These are phyloP conservation scores for Hemileccinum rubropunctum DNA, from an alignment of 768 basidiomycete genomes.

Conservation along the genomic window DNA sequence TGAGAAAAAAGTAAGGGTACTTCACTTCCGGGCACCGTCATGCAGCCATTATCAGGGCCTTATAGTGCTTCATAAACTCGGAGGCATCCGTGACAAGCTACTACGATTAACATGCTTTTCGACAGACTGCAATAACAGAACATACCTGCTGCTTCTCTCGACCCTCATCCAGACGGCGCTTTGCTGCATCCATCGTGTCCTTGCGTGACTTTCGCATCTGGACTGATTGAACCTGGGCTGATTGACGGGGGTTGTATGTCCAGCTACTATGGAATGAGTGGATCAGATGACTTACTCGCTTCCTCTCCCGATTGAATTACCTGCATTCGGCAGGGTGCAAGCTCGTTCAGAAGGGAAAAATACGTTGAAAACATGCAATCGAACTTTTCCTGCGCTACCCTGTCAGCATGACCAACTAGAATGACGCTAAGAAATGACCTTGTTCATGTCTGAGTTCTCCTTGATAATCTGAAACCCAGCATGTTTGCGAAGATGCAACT, in stretches of 20 bases:
- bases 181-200: constrained; percentile 32
- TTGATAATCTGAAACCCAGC: constrained; percentile 4
- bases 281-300: constrained; percentile 27
- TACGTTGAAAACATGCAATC: constrained; percentile 20
- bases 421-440: constrained; percentile 10
- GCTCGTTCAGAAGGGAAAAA: constrained; percentile 30
- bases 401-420: constrained; percentile 5
- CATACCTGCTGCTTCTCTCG: constrained; percentile 39
- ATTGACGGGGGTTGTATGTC: constrained; percentile 6
- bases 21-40: constrained; percentile 12
- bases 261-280: background rate
- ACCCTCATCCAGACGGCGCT: constrained; percentile 34
- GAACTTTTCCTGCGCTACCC: constrained; percentile 20
- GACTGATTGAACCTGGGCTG: constrained; percentile 32
- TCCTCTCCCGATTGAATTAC: constrained; percentile 32
- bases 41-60: constrained; percentile 31
- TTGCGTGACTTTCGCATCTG: constrained; percentile 35
- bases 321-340: constrained; percentile 30
- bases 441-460: constrained; percentile 7
- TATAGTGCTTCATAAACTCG: constrained; percentile 41
- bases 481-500: constrained; percentile 16
- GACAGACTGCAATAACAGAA: background rate
- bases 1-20: constrained; percentile 4
- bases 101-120: background rate
- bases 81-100: constrained; percentile 39